Evolutionary conservation across 1,139 yeast species (phyloP), one percentile per base, ranked within the genome.

Genomic region (Candida smagusa): DNA sequence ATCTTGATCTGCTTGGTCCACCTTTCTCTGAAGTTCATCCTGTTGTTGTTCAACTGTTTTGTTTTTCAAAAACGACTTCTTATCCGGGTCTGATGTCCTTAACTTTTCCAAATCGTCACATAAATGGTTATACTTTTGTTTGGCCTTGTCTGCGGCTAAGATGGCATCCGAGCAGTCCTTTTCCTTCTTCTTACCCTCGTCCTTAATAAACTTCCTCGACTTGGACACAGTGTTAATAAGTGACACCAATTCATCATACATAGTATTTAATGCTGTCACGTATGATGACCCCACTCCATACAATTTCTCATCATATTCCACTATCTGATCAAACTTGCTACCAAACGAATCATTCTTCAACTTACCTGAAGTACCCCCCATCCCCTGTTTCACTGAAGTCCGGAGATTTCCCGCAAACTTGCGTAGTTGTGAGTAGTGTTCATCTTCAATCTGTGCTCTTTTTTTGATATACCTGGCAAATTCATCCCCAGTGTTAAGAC

Each of bases 101-200:
- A 89, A 74, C 49, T 84, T 82, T 49, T 92, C 97, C 60, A 88
- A 76, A 51, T 92, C 97, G 39, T 82, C 86, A 55, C 96, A 88
- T 26, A 88, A 65, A 41, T 86, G 81, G 54, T 77, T 79, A 58
- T 90, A 90, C 56, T 84, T 87, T 36, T 74, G 68, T 58, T 84
- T 87, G 7, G 97, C 95, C 74, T 90, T 89, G 45, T 88, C 96
- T 1, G 96, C 96, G 30, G 79, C 75, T 37, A 72, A 66, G 36
- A 90, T 89, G 2, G 96, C 80, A 43, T 92, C 97, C 8, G 71
- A 56, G 32, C 90, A 89, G 41, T 84, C 94, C 54, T 84, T 87
- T 54, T 92, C 98, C 49, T 83, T 79, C 32, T 86, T 71, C 52
- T 79, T 74, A 28, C 90, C 88, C 42, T 85, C 86, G 34, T 92